phyloP scores from a whole-genome alignment of 257 asterid species.

The Gentiana straminea region DNA sequence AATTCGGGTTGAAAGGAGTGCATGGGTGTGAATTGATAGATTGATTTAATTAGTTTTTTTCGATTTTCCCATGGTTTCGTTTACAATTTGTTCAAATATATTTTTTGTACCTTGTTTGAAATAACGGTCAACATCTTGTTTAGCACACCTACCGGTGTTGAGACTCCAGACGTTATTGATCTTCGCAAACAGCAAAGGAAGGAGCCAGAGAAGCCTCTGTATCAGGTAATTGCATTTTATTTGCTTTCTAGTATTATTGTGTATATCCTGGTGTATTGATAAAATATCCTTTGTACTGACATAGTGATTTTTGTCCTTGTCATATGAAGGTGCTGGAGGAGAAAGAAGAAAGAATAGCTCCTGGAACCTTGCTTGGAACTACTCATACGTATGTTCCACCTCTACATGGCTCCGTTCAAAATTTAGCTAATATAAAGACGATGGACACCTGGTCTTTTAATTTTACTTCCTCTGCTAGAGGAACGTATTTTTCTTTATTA shows the following conservation, averaged over 20 bases:
- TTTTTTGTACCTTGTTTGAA: slow-evolving; percentile 5
- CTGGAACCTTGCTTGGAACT: slow-evolving; percentile 75
- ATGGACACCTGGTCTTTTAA: too few relatives aligned
- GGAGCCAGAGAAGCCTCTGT: slow-evolving; percentile 95
- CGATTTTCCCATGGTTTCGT: background rate
- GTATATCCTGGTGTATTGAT: background rate
- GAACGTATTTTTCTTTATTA: background rate
- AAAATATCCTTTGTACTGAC: background rate
- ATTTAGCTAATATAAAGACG: background rate
- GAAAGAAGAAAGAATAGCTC: slow-evolving; percentile 80
- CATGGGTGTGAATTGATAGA: too few relatives aligned
- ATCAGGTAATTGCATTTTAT: slow-evolving; percentile 41
- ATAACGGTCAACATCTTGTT: slow-evolving; percentile 12
- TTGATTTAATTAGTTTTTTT: too few relatives aligned
- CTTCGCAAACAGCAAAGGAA: slow-evolving; percentile 98
- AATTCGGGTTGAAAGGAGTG: too few relatives aligned
- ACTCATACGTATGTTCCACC: slow-evolving; percentile 58
- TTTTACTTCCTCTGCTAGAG: background rate
- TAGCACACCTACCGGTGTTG: slow-evolving; percentile 98
- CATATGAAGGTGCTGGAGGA: slow-evolving; percentile 73
- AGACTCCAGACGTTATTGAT: slow-evolving; percentile 95
- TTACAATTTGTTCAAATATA: background rate
- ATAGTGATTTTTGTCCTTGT: slow-evolving; percentile 6
- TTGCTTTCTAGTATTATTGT: too few relatives aligned
- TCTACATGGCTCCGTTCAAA: background rate